phyloP scores from a whole-genome alignment of 2,329 filamentous ascomycete species.

The Sporothrix brasiliensis region DNA sequence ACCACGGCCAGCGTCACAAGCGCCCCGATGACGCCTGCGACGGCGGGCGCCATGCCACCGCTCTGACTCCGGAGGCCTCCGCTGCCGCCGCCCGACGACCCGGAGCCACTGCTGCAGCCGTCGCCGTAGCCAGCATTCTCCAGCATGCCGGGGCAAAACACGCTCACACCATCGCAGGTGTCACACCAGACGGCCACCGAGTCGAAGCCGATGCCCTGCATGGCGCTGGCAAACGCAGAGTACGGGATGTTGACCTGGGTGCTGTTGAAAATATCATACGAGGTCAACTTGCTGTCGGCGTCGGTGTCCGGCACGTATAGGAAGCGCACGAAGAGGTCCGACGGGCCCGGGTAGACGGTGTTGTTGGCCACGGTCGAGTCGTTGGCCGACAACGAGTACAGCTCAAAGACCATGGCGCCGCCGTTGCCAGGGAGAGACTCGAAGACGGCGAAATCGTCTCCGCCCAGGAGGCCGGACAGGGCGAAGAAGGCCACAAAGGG shows the following conservation, averaged over 20 bases:
- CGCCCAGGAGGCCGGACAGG: slow-evolving; percentile 51
- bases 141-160: slow-evolving; percentile 46
- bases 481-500: slow-evolving; percentile 60
- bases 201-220: slow-evolving; percentile 45
- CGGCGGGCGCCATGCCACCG: slow-evolving; percentile 42
- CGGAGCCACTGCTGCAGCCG: background rate
- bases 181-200: slow-evolving; percentile 49
- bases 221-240: slow-evolving; percentile 45
- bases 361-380: slow-evolving; percentile 35
- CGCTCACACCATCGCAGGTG: slow-evolving; percentile 45
- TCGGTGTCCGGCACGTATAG: slow-evolving; percentile 56
- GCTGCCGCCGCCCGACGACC: slow-evolving; percentile 10
- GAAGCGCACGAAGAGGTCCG: slow-evolving; percentile 58
- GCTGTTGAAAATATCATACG: slow-evolving; percentile 48
- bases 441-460: slow-evolving; percentile 57
- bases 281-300: slow-evolving; percentile 42
- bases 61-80: background rate
- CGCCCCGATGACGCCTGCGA: slow-evolving; percentile 54
- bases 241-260: slow-evolving; percentile 45
- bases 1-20: slow-evolving; percentile 46
- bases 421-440: slow-evolving; percentile 65
- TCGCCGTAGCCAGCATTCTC: slow-evolving; percentile 26
- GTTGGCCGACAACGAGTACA: slow-evolving; percentile 47
- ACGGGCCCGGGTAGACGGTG: slow-evolving; percentile 40
- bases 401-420: slow-evolving; percentile 74